Conservation (phyloP, 495 filamentous ascomycete genomes). For the Pseudevernia furfuracea region DNA sequence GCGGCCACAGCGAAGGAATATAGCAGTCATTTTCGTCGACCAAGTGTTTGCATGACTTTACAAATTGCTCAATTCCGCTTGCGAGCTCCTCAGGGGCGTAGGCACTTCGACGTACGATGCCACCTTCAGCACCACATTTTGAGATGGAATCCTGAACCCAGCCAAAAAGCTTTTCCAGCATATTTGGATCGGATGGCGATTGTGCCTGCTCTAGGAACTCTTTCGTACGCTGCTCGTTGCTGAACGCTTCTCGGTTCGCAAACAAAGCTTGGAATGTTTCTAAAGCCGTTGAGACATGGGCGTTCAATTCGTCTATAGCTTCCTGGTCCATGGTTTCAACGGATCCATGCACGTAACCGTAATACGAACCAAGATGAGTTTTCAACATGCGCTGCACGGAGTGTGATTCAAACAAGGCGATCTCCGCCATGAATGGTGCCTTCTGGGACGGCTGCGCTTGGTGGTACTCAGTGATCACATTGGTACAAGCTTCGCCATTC, state of each 20-base stretch:
- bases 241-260: conserved; percentile 2
- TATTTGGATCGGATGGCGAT: neutral
- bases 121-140: neutral
- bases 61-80: neutral
- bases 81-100: neutral
- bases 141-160: neutral
- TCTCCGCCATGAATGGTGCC: conserved; percentile 6
- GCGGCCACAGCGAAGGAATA: conserved; percentile 6
- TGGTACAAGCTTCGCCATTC: conserved; percentile 3
- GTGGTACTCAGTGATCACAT: conserved; percentile 10
- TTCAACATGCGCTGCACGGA: neutral
- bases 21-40: neutral
- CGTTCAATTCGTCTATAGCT: neutral
- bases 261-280: conserved; percentile 12
- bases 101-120: neutral
- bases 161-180: neutral
- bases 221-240: neutral
- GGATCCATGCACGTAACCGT: neutral
- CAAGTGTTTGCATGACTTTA: neutral
- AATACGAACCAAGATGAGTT: neutral
- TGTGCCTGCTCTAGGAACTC: neutral
- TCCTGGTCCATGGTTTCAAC: neutral
- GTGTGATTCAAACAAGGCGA: neutral
- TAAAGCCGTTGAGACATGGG: neutral
- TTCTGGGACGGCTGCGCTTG: neutral